These are phyloP conservation scores for Hippophae gyantsensis DNA, from an alignment of 306 rosid genomes.

Conservation along the genomic window DNA sequence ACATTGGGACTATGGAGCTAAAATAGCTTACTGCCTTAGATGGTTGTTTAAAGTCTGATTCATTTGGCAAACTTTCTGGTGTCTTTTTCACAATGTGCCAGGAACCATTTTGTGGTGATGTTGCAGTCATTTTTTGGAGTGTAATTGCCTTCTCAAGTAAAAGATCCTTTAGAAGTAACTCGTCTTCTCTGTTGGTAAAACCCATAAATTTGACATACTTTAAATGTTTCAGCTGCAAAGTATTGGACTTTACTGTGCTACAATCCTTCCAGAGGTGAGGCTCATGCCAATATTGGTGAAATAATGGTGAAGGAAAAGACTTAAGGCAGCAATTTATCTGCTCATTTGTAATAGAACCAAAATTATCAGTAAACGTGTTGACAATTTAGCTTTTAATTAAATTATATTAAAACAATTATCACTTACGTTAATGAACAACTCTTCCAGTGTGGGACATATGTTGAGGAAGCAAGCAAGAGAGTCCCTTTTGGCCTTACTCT, in stretches of 20 bases:
- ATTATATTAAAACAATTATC: neutral
- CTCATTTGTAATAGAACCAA: neutral
- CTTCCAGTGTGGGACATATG: too few relatives aligned
- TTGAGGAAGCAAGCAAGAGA: too few relatives aligned
- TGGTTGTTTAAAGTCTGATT: too few relatives aligned
- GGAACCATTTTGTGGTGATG: neutral
- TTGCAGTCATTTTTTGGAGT: constrained; percentile 10
- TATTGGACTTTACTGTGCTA: constrained; percentile 2
- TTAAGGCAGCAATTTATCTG: constrained; percentile 13
- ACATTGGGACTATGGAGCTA: too few relatives aligned
- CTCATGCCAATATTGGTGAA: constrained; percentile 22
- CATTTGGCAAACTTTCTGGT: too few relatives aligned
- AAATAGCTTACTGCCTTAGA: too few relatives aligned
- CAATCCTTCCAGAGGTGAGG: constrained; percentile 28
- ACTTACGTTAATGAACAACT: constrained; percentile 1
- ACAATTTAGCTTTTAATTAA: too few relatives aligned
- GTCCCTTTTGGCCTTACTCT: neutral
- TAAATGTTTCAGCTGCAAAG: constrained; percentile 14
- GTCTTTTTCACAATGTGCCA: too few relatives aligned
- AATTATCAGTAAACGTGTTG: neutral
- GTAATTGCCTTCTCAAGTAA: constrained; percentile 12
- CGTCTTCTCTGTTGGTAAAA: constrained; percentile 9
- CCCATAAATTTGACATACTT: constrained; percentile 2
- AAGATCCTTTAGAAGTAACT: constrained; percentile 10
- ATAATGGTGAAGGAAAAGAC: neutral